These are phyloP conservation scores for Aureobasidium sp. DNA, from an alignment of 2,329 filamentous ascomycete genomes.

Conservation along the genomic window DNA sequence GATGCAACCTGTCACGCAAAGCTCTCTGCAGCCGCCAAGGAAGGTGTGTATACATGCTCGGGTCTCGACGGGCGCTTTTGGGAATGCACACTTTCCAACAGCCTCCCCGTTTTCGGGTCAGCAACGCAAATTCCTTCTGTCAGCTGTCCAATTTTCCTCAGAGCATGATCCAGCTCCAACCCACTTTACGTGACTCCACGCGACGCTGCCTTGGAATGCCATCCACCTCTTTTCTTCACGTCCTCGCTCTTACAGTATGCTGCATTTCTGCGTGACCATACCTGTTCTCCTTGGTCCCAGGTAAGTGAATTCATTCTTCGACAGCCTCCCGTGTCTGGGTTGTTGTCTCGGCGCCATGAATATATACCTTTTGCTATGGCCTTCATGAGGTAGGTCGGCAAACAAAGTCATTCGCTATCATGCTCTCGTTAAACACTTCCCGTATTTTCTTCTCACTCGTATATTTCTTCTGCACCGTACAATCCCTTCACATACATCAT, in stretches of 20 bases:
- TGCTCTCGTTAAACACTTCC: not conserved
- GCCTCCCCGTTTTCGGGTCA: conserved; percentile 7
- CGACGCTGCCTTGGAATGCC: conserved; percentile 9
- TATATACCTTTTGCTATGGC: conserved; percentile 3
- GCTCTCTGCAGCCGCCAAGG: not conserved
- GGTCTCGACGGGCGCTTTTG: not conserved
- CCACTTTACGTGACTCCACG: conserved; percentile 6
- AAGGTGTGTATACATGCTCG: not conserved
- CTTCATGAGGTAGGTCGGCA: not conserved
- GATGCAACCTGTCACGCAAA: not conserved
- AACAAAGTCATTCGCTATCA: not conserved
- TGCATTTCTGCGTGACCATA: conserved; percentile 11
- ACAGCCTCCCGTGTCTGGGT: conserved; percentile 5
- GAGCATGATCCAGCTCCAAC: not conserved
- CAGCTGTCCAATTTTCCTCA: not conserved
- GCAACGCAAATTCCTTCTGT: conserved; percentile 3
- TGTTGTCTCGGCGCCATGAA: not conserved
- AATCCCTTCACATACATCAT: conserved; percentile 5
- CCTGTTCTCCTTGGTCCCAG: not conserved
- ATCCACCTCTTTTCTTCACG: not conserved
- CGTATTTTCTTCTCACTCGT: not conserved
- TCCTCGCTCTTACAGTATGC: conserved; percentile 1
- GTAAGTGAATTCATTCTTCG: conserved; percentile 2
- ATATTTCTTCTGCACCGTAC: not conserved
- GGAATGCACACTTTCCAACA: not conserved